Evolutionary conservation across 2,329 filamentous ascomycete species (phyloP).

Genomic region (Aspergillus neoniger): DNA sequence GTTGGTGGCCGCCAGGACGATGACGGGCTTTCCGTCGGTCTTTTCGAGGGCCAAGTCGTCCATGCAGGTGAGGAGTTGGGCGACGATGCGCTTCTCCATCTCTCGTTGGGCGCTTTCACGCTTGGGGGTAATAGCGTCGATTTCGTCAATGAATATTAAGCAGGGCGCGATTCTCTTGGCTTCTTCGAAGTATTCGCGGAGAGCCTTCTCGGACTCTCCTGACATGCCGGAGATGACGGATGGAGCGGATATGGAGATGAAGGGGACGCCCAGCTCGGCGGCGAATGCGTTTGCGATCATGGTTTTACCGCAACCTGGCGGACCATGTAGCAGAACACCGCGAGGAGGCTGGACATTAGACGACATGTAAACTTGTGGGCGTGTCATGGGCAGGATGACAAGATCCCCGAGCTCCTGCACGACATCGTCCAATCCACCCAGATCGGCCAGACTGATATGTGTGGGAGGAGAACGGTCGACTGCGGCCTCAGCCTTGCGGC

Average conservation of each 20-base stretch:
- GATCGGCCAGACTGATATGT: conserved; percentile 67
- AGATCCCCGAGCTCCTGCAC: conserved; percentile 69
- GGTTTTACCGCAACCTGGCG: conserved; percentile 84
- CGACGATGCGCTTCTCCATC: conserved; percentile 85
- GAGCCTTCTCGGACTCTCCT: conserved; percentile 83
- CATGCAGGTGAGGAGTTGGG: conserved; percentile 83
- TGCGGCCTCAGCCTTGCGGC: conserved; percentile 60
- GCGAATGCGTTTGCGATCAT: conserved; percentile 80
- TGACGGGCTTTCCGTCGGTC: conserved; percentile 73
- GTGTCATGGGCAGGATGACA: conserved; percentile 71
- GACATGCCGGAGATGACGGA: conserved; percentile 84
- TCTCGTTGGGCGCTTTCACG: conserved; percentile 80
- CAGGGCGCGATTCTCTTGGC: conserved; percentile 84
- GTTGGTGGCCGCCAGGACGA: conserved; percentile 90
- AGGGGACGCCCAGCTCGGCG: conserved; percentile 72
- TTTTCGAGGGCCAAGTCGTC: conserved; percentile 73
- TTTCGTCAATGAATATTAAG: conserved; percentile 87
- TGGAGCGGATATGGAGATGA: conserved; percentile 79
- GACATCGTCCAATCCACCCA: conserved; percentile 75
- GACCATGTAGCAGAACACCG: conserved; percentile 77
- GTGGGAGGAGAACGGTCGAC: conserved; percentile 66
- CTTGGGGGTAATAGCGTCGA: conserved; percentile 88
- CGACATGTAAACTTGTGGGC: conserved; percentile 65
- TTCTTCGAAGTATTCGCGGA: conserved; percentile 83
- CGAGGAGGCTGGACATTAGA: conserved; percentile 70